Conservation (phyloP, 257 asterid genomes). For the Jasminum sambac region DNA sequence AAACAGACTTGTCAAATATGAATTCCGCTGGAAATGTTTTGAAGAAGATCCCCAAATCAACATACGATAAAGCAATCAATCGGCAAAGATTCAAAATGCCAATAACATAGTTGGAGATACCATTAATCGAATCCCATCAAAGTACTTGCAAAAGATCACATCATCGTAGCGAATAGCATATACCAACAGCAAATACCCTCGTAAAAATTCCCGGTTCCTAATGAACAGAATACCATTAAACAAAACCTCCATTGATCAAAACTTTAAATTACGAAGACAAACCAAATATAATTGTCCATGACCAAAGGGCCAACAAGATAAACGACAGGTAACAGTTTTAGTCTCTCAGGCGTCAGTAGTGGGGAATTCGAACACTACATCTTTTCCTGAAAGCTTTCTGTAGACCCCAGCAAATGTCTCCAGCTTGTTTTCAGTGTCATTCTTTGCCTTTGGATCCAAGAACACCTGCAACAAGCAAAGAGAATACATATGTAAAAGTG, state of each 20-base stretch:
- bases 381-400: constrained; percentile 53
- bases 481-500: not conserved
- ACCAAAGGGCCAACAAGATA: not conserved
- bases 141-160: not conserved
- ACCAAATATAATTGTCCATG: not conserved
- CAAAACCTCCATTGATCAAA: not conserved
- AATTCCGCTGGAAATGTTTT: no score
- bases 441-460: constrained; percentile 22
- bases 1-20: no score
- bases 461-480: constrained; percentile 5
- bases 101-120: not conserved
- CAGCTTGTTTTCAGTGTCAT: constrained; percentile 18
- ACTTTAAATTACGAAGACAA: not conserved
- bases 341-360: constrained; percentile 20
- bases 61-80: no score
- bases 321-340: not conserved
- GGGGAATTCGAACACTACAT: constrained; percentile 48
- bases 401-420: constrained; percentile 40
- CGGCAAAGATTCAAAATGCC: no score
- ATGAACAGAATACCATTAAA: not conserved
- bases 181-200: not conserved
- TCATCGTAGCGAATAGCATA: not conserved
- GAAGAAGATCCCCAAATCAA: no score
- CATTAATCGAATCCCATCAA: not conserved
- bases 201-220: not conserved